Evolutionary conservation across 768 basidiomycete genomes (phyloP).

Genomic region (Trametes punicea): DNA sequence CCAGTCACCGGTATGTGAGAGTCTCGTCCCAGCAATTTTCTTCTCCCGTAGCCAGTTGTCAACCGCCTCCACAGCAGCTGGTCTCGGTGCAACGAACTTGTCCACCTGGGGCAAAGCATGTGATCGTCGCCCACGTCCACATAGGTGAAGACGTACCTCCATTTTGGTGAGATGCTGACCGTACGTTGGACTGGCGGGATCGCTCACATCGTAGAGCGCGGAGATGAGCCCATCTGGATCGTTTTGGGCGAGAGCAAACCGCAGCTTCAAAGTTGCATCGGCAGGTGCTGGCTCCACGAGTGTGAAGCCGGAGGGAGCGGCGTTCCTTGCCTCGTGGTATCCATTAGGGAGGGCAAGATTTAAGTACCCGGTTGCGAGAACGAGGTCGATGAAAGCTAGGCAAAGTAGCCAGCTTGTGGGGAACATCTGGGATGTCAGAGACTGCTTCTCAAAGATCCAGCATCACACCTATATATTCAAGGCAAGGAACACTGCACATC

Average conservation of each 20-base stretch:
- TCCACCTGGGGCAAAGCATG: constrained; percentile 14
- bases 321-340: not conserved
- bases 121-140: not conserved
- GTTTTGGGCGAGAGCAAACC: constrained; percentile 32
- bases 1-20: constrained; percentile 29
- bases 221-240: constrained; percentile 32
- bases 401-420: too few species aligned
- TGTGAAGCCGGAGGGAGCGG: constrained; percentile 29
- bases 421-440: too few species aligned
- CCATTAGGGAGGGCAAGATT: not conserved
- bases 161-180: constrained; percentile 34
- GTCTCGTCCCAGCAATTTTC: constrained; percentile 16
- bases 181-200: constrained; percentile 30
- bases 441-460: too few species aligned
- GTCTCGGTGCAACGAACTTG: constrained; percentile 18
- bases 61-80: constrained; percentile 20
- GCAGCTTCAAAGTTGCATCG: constrained; percentile 28
- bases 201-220: constrained; percentile 31
- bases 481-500: too few species aligned
- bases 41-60: constrained; percentile 24
- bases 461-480: too few species aligned
- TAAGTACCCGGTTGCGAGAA: too few species aligned
- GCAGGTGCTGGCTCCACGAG: constrained; percentile 27
- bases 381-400: too few species aligned
- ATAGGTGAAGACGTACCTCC: constrained; percentile 22